Evolutionary conservation across 371 early-diverging fungal genomes (phyloP), one percentile per base, ranked within the genome.

Genomic region (Batkoa obscura): DNA sequence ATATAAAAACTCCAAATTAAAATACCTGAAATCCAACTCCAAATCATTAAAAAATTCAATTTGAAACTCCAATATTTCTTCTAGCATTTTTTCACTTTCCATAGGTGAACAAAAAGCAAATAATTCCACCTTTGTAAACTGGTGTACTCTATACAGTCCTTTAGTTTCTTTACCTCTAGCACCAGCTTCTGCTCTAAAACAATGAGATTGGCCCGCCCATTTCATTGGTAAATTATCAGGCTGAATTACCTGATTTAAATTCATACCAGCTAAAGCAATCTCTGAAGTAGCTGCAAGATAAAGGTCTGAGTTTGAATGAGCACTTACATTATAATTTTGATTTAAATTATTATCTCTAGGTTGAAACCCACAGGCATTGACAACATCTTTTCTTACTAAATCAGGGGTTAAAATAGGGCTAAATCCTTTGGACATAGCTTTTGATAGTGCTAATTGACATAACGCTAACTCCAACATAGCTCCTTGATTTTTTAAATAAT

Each of bases 51-150:
- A 86, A 31, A 93, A 74, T 6, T 75, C 66, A 50, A 78, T 74
- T 56, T 94, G 93, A 46, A 92, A 73, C 0, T 59, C 48, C 3
- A 72, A 62, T 53, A 94, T 76, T 48, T 88, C 81, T 13, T 83
- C 73, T 55, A 88, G 66, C 59, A 85, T 75, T 0, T 52, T 58
- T 23, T 81, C 75, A 60, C 85, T 84, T 43, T 76, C 70, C 2
- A 69, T 77, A 0, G 83, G 79, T 6, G 66, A 70, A 5, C 88
- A 68, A 1, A 91, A 67, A 0, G 79, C 79, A 75, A 94, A 92
- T 58, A 94, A 67, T 57, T 94, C 94, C 0, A 94, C 88, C 55
- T 94, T 94, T 43, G 81, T 83, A 64, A 94, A 94, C 60, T 92
- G 92, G 67, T 94, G 94, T 2, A 94, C 85, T 2, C 94, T 73